Evolutionary conservation across 2,329 filamentous ascomycete genomes (phyloP), one percentile per base, ranked within the genome.

Genomic region (Colletotrichum sp.): DNA sequence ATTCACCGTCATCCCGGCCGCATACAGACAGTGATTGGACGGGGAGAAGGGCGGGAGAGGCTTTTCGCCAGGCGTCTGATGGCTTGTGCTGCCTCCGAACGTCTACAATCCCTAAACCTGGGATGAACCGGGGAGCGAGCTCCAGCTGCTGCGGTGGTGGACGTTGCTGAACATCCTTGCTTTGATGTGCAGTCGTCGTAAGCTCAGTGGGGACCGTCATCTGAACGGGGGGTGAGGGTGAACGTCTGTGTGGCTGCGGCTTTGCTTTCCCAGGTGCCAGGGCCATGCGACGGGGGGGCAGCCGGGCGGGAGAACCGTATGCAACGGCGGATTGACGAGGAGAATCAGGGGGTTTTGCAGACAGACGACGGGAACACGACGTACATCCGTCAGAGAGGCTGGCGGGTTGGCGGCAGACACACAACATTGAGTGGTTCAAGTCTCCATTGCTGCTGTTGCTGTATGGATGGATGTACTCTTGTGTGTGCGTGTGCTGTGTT

Each of bases 141-240:
- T 34, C 60, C 60, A 36, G 60, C 3, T 28, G 32, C 62, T 59
- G 55, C 44, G 26, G 62, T 24, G 34, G n/a, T 64, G 34, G 10
- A 34, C 62, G 34, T 52, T 66, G 70, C 64, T 21, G 44, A 44
- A 24, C 74, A 76, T 76, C 74, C 74, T 74, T 76, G 74, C 74
- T 73, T 59, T 60, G 74, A 75, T 76, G 73, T 73, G 70, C 74
- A 76, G 74, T 76, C 74, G 74, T 76, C 74, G 74, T 76, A 44
- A 76, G 74, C 74, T 76, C 69, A 16, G 71, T 73, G 70, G 74
- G 49, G 74, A 69, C 74, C n/a, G 70, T 69, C 73, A 73, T 76
- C 72, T 72, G 72, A 44, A 72, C 39, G 49, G 72, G 66, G 71
- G 21, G 28, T 36, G 32, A 26, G 12, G n/a, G 62, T 59, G 30